Conservation (phyloP, 2,329 filamentous ascomycete species). For the Chrysoporthe austroafricana region DNA sequence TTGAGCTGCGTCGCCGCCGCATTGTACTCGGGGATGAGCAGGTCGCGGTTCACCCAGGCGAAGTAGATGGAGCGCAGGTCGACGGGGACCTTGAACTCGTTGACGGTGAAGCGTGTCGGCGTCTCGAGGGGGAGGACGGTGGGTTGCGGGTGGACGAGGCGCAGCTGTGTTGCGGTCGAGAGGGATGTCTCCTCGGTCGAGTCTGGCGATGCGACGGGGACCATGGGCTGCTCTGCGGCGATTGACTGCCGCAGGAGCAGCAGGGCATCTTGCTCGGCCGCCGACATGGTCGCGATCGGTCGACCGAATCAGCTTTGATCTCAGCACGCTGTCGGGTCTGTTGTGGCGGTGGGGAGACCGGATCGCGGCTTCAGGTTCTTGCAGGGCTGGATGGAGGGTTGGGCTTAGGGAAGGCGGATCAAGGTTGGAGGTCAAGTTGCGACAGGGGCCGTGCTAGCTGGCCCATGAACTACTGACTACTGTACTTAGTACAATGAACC, state of each 20-base stretch:
- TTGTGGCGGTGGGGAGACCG: not conserved
- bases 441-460: not conserved
- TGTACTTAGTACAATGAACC: not conserved
- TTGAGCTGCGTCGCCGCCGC: constrained; percentile 80
- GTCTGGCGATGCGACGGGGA: constrained; percentile 74
- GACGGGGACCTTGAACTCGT: constrained; percentile 70
- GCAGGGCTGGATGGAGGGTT: not conserved
- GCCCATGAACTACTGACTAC: not conserved
- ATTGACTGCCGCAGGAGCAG: constrained; percentile 84
- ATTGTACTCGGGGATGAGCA: constrained; percentile 89
- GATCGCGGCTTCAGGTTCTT: not conserved
- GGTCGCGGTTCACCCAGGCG: constrained; percentile 92
- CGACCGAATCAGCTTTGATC: not conserved
- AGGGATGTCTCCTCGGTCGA: constrained; percentile 66
- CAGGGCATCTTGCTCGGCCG: constrained; percentile 73
- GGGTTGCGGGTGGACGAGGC: constrained; percentile 66
- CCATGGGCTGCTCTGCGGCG: constrained; percentile 67
- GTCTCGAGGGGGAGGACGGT: constrained; percentile 70
- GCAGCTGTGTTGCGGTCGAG: constrained; percentile 76
- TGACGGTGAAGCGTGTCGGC: constrained; percentile 79
- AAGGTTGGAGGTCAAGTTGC: not conserved
- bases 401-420: not conserved
- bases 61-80: constrained; percentile 96
- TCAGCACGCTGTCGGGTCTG: not conserved
- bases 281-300: constrained; percentile 51